These are phyloP conservation scores for Cryptococcus neoformans DNA, from an alignment of 1,284 basidiomycete species.

Conservation along the genomic window DNA sequence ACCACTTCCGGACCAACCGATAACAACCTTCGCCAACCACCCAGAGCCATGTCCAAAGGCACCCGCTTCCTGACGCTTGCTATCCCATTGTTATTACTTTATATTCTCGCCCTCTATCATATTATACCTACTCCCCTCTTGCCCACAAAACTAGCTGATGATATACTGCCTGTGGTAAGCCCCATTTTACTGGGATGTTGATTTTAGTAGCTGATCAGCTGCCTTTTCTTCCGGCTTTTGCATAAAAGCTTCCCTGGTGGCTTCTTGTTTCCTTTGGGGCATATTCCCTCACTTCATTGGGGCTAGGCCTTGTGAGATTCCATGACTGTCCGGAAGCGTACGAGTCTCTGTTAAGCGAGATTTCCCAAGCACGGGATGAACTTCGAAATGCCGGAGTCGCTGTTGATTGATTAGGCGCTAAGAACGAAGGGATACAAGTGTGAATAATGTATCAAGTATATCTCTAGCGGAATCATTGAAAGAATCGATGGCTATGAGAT, in stretches of 20 bases:
- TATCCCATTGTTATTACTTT: constrained; percentile 53
- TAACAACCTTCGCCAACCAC: no score
- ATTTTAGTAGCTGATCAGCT: background rate
- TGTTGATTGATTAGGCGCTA: constrained; percentile 55
- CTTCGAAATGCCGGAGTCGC: constrained; percentile 62
- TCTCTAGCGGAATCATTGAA: background rate
- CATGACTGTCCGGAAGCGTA: constrained; percentile 75
- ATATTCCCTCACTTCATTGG: constrained; percentile 68
- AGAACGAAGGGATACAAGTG: background rate
- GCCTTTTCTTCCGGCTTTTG: background rate
- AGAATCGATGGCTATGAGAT: background rate
- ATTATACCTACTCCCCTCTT: constrained; percentile 60
- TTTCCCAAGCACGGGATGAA: constrained; percentile 66
- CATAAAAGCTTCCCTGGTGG: constrained; percentile 69
- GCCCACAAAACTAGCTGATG: constrained; percentile 50
- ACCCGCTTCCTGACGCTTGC: constrained; percentile 56
- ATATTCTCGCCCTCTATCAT: constrained; percentile 58
- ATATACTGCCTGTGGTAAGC: constrained; percentile 62
- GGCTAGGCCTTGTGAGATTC: constrained; percentile 67
- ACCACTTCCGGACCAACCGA: no score
- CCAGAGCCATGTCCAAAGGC: constrained; percentile 57
- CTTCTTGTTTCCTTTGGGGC: constrained; percentile 68
- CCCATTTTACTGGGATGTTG: background rate
- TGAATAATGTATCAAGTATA: background rate
- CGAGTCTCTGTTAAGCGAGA: constrained; percentile 60